A percentile compares a stretch with the other conserved stretches of the same genome.
Conservation (phyloP, 1,284 basidiomycete genomes). For the Afroboletus lepidellus region DNA sequence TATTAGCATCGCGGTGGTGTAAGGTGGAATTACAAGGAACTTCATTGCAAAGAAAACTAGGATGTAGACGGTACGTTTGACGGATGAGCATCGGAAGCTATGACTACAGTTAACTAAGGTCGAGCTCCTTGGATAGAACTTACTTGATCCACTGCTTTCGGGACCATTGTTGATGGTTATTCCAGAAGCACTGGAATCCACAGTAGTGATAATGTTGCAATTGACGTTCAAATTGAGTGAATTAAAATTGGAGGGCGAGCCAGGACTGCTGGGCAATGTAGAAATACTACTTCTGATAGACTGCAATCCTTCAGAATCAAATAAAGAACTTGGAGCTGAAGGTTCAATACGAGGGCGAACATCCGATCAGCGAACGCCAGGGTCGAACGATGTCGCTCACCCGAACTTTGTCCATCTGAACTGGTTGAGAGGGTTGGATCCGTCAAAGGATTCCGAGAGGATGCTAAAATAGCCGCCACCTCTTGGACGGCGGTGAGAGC, state of each 20-base stretch:
- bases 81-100: no score
- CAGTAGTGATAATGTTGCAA: constrained; percentile 5
- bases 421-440: background rate
- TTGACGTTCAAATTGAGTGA: constrained; percentile 1
- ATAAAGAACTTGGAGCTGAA: background rate
- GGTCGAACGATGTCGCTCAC: background rate
- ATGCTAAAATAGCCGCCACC: background rate
- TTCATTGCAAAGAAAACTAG: no score
- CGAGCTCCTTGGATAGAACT: background rate
- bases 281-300: background rate
- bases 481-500: background rate
- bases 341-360: background rate
- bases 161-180: constrained; percentile 12
- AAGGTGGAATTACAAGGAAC: no score
- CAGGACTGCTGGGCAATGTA: constrained; percentile 9
- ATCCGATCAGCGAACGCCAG: background rate
- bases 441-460: background rate
- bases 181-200: background rate
- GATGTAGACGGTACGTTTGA: no score
- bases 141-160: constrained; percentile 11
- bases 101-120: no score
- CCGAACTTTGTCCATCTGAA: background rate
- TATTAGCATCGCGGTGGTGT: no score
- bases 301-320: background rate
- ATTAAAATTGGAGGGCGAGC: background rate